Base-by-base conservation (phyloP, 306 rosid genomes). In the Macrotyloma uniflorum region DNA sequence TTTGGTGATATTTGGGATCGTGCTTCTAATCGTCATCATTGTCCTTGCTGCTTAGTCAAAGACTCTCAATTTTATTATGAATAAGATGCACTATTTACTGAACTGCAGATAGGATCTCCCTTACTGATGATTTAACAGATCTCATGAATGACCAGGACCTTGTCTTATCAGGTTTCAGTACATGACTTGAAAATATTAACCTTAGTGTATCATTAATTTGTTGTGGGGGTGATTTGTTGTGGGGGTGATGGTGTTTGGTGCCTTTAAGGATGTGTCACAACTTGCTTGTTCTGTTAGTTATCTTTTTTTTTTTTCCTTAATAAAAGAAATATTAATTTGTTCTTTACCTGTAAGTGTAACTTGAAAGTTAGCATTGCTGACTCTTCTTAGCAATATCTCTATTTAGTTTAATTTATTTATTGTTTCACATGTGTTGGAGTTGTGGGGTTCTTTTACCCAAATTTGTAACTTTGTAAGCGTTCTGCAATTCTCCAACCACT, bases 1-100 rank as follows among this genome's bases (percentile, higher is more conserved):
- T 64, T 71, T 89, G 96, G 98, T 94, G 86, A 94, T 94, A 82
- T 92, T 94, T 45, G 98, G 96, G 66, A 85, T 94, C 13, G 93
- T 94, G 80, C 96, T 94, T 66, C 97, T 94, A 71, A 94, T 94
- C 54, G 88, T 92, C 86, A 77, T 94, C 76, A 80, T 94, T 70
- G 89, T 94, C 51, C 90, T 94, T 40, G 97, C 93, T 49, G 97
- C 94, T 61, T 94, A 90, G 86, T 74, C 49, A 61, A 74, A 67
- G 67, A 46, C 8, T 70, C 73, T 24, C 59, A 36, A 57, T 77
- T 76, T 30, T 23, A 66, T 70, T 67, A 16, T 5, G 71, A 72
- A 81, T 78, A 66, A 75, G 46, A 83, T 23, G 85, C 74, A 57
- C 46, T 74, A 40, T 72, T 14, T 70, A 82, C 83, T 28, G 72